Evolutionary conservation across 139 green algal species (phyloP).

Genomic region (Mychonastes homosphaera): DNA sequence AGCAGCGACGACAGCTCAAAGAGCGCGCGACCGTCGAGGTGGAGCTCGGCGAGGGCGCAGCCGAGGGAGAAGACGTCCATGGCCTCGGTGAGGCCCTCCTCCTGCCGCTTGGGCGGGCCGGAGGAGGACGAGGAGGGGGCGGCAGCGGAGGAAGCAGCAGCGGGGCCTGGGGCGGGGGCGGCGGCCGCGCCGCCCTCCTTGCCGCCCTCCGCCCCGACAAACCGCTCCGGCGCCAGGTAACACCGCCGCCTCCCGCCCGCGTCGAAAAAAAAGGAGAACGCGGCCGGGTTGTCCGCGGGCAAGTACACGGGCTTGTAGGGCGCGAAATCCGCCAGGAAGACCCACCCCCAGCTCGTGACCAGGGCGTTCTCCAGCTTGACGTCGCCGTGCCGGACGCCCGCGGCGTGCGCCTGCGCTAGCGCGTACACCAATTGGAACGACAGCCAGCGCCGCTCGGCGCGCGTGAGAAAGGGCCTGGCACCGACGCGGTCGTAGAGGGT

Average conservation of each 20-base stretch:
- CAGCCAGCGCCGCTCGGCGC: slow-evolving; percentile 82
- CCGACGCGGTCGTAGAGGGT: slow-evolving; percentile 82
- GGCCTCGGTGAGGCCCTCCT: no score
- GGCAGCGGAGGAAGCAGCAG: not conserved
- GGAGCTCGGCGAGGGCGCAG: slow-evolving; percentile 91
- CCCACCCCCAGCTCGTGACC: slow-evolving; percentile 88
- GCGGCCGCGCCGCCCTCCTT: not conserved
- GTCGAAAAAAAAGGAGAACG: slow-evolving; percentile 98
- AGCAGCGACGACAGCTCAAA: slow-evolving; percentile 66
- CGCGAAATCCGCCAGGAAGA: slow-evolving; percentile 84
- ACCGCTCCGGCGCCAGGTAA: slow-evolving; percentile 89
- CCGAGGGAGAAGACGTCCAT: slow-evolving; percentile 94
- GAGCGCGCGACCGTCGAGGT: slow-evolving; percentile 69
- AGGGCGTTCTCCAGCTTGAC: slow-evolving; percentile 87
- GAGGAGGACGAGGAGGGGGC: no score
- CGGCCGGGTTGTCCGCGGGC: slow-evolving; percentile 88
- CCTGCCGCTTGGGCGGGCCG: no score
- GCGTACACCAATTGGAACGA: slow-evolving; percentile 82
- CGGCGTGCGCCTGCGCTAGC: slow-evolving; percentile 57
- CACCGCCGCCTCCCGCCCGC: slow-evolving; percentile 73
- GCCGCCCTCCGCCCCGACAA: slow-evolving; percentile 23
- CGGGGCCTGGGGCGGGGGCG: not conserved
- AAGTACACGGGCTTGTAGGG: slow-evolving; percentile 85
- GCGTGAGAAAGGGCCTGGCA: slow-evolving; percentile 81
- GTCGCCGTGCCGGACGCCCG: slow-evolving; percentile 82